These are phyloP conservation scores for Lentinula detonsa DNA, from an alignment of 768 basidiomycete species.

Conservation along the genomic window DNA sequence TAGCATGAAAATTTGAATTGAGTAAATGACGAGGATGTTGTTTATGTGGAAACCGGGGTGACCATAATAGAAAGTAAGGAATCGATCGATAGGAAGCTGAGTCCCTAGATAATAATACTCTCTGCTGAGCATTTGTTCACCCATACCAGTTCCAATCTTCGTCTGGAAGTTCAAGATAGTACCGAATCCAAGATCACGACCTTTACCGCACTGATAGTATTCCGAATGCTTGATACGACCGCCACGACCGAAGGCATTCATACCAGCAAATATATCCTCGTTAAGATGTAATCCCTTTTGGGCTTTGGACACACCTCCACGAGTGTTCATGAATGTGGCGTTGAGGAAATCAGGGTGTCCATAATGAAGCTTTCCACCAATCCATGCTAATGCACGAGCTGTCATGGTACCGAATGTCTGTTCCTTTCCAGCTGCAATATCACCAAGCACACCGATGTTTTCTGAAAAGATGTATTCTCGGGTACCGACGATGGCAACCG, in stretches of 20 bases:
- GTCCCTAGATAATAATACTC: constrained; percentile 99
- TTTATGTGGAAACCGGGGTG: constrained; percentile 99
- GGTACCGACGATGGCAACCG: constrained; percentile 96
- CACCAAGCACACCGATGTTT: constrained; percentile 98
- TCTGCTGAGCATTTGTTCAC: constrained; percentile 98
- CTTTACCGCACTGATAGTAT: constrained; percentile 99
- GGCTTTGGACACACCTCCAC: constrained; percentile 97
- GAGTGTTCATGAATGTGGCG: constrained; percentile 96
- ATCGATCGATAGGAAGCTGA: constrained; percentile 95
- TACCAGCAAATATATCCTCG: constrained; percentile 99
- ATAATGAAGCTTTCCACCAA: constrained; percentile 97
- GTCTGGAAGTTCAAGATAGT: constrained; percentile 99
- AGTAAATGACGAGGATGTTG: constrained; percentile 98
- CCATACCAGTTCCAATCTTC: constrained; percentile 99
- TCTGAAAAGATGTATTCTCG: constrained; percentile 99
- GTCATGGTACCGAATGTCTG: constrained; percentile 99
- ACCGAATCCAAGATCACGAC: constrained; percentile 97
- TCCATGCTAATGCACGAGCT: constrained; percentile 91
- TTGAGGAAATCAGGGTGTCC: constrained; percentile 99
- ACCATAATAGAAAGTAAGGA: constrained; percentile 99
- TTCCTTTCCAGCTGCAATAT: constrained; percentile 99
- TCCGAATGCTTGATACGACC: constrained; percentile 99
- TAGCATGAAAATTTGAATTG: constrained; percentile 97
- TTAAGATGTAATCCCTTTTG: constrained; percentile 98
- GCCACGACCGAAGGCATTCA: constrained; percentile 97